A percentile compares a stretch with the other conserved stretches of the same genome.
Evolutionary conservation across 1,284 basidiomycete genomes (phyloP).

Genomic region (Apiotrichum montevideense): DNA sequence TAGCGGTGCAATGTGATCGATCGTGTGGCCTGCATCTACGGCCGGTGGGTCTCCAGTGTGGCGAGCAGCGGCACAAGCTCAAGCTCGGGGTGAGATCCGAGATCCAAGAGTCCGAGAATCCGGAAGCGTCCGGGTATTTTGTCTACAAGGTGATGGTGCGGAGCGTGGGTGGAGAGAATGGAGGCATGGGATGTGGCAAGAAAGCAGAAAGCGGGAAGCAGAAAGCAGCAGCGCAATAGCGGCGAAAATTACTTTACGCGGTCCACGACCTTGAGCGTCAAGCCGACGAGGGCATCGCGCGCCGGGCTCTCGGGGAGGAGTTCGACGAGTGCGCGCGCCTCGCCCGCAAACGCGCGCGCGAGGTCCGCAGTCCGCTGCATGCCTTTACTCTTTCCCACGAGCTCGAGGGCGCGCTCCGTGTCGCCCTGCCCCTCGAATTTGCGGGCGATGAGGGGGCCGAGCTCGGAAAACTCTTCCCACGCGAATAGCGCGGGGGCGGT

Average conservation of each 20-base stretch:
- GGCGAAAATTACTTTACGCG: slow-evolving; percentile 41
- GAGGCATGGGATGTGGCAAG: neutral
- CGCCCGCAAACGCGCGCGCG: slow-evolving; percentile 68
- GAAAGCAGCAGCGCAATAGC: neutral
- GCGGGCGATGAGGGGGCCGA: slow-evolving; percentile 75
- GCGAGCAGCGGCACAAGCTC: too few species aligned
- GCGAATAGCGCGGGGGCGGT: slow-evolving; percentile 93
- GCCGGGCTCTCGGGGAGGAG: slow-evolving; percentile 78
- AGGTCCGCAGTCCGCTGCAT: slow-evolving; percentile 72
- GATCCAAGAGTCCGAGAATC: neutral
- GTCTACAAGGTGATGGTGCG: too few species aligned
- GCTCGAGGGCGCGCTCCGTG: slow-evolving; percentile 68
- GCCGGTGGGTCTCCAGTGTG: neutral
- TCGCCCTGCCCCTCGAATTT: slow-evolving; percentile 79
- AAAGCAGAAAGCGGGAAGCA: neutral
- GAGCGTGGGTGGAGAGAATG: neutral
- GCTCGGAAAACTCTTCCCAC: slow-evolving; percentile 73
- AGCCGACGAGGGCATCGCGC: slow-evolving; percentile 57
- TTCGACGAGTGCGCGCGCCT: slow-evolving; percentile 64
- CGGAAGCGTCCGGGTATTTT: too few species aligned
- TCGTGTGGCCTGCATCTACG: neutral
- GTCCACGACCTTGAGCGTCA: slow-evolving; percentile 48
- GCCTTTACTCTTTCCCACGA: slow-evolving; percentile 68
- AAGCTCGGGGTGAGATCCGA: too few species aligned
- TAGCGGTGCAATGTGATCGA: slow-evolving; percentile 10